phyloP scores from a whole-genome alignment of 202 grass and related monocot species.

The Zizania palustris region DNA sequence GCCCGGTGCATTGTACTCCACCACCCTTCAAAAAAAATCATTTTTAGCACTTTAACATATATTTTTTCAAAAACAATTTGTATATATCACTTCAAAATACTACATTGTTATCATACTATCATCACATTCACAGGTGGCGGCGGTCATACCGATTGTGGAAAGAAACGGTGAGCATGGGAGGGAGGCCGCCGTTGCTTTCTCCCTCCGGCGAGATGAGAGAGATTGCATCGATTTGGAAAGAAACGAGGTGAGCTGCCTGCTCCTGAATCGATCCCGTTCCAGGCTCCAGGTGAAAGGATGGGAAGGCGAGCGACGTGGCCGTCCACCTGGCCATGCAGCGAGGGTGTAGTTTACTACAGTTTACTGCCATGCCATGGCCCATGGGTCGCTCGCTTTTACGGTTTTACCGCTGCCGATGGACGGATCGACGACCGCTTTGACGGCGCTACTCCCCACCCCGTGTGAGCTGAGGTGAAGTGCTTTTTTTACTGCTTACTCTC shows the following conservation, averaged over 20 bases:
- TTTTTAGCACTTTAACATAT: too few species aligned
- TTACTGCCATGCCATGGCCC: too few species aligned
- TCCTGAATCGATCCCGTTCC: too few species aligned
- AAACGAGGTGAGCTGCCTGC: neutral
- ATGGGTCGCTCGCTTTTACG: neutral
- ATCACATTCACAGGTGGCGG: neutral
- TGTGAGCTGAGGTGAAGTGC: too few species aligned
- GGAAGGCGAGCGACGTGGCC: too few species aligned
- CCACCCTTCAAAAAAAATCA: too few species aligned
- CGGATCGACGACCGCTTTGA: neutral
- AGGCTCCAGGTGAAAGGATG: too few species aligned
- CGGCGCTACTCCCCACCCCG: neutral
- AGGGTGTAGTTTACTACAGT: too few species aligned
- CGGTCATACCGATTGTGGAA: conserved; percentile 16
- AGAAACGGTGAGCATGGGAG: neutral
- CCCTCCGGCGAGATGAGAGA: neutral
- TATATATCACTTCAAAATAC: too few species aligned
- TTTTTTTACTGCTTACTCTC: too few species aligned
- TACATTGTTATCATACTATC: neutral
- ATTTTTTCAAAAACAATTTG: too few species aligned
- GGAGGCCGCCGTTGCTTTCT: neutral
- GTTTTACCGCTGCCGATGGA: neutral
- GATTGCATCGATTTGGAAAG: neutral
- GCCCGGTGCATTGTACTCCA: too few species aligned
- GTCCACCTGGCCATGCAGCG: neutral